Evolutionary conservation across 805 yeast genomes (phyloP).

Genomic region (Ogataea paraovalis): DNA sequence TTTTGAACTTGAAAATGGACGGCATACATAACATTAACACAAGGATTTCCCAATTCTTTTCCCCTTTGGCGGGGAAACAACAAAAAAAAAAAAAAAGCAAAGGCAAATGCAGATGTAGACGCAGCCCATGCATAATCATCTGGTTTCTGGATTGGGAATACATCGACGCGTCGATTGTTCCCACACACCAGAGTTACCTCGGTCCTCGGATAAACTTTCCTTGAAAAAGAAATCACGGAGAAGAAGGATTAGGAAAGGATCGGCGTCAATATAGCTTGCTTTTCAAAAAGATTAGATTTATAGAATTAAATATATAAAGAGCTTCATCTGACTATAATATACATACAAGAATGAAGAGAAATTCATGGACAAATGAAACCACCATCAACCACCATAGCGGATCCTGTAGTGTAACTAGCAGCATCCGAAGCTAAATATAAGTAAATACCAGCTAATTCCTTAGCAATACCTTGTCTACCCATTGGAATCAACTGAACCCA

Average conservation of each 20-base stretch:
- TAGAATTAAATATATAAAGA: conserved; percentile 20
- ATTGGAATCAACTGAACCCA: conserved; percentile 37
- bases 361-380: conserved; percentile 35
- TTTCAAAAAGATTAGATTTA: not conserved
- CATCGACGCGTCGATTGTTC: not conserved
- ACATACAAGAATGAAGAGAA: not conserved
- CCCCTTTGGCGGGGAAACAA: not conserved
- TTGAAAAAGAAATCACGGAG: no score
- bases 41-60: no score
- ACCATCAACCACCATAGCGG: conserved; percentile 50
- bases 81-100: not conserved
- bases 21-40: no score
- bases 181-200: no score
- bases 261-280: no score
- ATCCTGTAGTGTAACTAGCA: conserved; percentile 45
- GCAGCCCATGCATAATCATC: no score
- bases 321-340: not conserved
- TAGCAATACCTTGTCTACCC: conserved; percentile 50
- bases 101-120: not conserved
- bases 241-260: no score
- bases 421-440: conserved; percentile 52
- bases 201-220: no score
- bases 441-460: conserved; percentile 51
- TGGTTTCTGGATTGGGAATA: no score
- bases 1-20: no score